Conservation (phyloP, 345 rosid species). For the Abelmoschus esculentus region DNA sequence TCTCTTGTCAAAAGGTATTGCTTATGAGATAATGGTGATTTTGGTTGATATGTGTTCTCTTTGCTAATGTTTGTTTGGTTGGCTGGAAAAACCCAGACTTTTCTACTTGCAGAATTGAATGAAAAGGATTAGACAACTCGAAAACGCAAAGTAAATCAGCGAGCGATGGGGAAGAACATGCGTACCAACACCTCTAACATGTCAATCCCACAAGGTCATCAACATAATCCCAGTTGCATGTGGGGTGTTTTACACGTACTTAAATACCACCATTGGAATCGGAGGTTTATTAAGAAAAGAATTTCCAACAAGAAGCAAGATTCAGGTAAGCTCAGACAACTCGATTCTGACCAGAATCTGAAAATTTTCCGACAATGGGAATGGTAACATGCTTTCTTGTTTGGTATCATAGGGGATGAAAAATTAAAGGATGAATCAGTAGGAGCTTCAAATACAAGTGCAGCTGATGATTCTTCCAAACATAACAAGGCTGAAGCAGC, state of each 20-base stretch:
- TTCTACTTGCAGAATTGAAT: background rate
- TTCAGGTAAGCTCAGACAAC: background rate
- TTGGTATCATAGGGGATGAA: conserved; percentile 22
- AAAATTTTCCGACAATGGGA: too few species aligned
- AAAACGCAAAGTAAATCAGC: background rate
- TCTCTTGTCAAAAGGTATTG: background rate
- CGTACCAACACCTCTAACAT: background rate
- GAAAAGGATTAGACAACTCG: background rate
- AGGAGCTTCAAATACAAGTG: background rate
- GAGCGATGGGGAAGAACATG: background rate
- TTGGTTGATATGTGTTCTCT: background rate
- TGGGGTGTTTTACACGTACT: conserved; percentile 66
- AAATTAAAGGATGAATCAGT: background rate
- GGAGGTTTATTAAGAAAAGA: conserved; percentile 46
- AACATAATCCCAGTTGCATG: conserved; percentile 45
- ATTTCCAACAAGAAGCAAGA: conserved; percentile 11
- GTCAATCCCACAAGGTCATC: background rate
- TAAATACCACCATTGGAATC: conserved; percentile 61
- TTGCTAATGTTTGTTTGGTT: background rate
- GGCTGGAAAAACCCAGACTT: background rate
- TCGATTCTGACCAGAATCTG: too few species aligned
- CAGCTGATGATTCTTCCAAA: conserved; percentile 4
- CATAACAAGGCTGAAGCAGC: background rate
- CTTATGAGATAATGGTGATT: background rate
- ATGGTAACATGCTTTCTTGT: too few species aligned